A percentile compares a stretch with the other conserved stretches of the same genome.
phyloP scores from a whole-genome alignment of 2,329 filamentous ascomycete genomes.

The Simplicillium aogashimaense region DNA sequence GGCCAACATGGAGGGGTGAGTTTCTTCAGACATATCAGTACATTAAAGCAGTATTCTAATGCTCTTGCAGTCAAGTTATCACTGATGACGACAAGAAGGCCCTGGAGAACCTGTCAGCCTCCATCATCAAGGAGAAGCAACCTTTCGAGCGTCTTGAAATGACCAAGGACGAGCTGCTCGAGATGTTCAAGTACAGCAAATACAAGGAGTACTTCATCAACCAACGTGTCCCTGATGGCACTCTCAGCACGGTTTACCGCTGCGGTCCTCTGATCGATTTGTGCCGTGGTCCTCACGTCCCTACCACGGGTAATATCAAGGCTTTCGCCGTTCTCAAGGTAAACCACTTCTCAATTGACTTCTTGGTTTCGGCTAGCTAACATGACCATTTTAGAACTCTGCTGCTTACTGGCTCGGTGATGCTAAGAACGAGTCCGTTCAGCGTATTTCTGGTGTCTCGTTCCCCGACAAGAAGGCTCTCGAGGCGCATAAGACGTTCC shows the following conservation, averaged over 20 bases:
- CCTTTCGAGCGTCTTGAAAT: slow-evolving; percentile 83
- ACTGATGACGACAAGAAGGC: slow-evolving; percentile 80
- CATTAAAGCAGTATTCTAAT: not conserved
- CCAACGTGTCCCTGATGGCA: slow-evolving; percentile 61
- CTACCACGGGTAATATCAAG: slow-evolving; percentile 85
- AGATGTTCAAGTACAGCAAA: slow-evolving; percentile 95
- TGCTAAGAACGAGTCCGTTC: slow-evolving; percentile 85
- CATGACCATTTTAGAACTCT: slow-evolving; percentile 46
- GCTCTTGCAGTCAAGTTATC: slow-evolving; percentile 48
- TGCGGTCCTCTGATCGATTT: slow-evolving; percentile 92
- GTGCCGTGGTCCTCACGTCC: slow-evolving; percentile 89
- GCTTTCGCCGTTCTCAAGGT: slow-evolving; percentile 85
- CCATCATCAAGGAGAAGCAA: slow-evolving; percentile 94
- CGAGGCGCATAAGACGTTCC: slow-evolving; percentile 84
- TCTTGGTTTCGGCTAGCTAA: slow-evolving; percentile 17
- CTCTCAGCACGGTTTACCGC: slow-evolving; percentile 86
- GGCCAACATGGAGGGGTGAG: slow-evolving; percentile 43
- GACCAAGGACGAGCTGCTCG: slow-evolving; percentile 81
- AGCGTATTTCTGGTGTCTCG: slow-evolving; percentile 92
- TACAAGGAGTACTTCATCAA: slow-evolving; percentile 97
- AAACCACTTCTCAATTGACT: slow-evolving; percentile 3
- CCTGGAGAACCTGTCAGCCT: slow-evolving; percentile 68
- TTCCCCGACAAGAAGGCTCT: slow-evolving; percentile 94
- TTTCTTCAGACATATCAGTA: not conserved
- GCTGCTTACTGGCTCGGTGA: slow-evolving; percentile 88